phyloP scores from a whole-genome alignment of 257 asterid species.

The Solanum medicagineum region DNA sequence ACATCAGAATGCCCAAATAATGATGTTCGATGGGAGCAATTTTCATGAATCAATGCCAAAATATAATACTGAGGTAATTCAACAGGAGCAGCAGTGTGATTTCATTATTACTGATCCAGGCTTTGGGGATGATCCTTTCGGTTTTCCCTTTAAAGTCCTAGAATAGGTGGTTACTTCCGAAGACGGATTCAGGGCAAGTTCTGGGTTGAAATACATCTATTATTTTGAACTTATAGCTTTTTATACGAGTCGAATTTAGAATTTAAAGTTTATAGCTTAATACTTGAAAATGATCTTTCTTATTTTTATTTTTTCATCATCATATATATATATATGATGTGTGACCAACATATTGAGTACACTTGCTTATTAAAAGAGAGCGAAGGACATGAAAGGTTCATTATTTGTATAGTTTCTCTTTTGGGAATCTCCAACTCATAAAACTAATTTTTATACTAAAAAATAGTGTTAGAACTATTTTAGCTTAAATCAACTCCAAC shows the following conservation, averaged over 20 bases:
- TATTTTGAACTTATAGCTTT: background rate
- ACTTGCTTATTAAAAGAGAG: too few relatives aligned
- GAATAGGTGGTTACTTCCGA: background rate
- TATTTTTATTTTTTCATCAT: background rate
- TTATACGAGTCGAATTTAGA: background rate
- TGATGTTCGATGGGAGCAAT: background rate
- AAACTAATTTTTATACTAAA: too few relatives aligned
- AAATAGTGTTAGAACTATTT: too few relatives aligned
- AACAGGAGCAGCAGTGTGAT: background rate
- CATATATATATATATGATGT: background rate
- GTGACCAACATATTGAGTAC: background rate
- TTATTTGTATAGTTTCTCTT: too few relatives aligned
- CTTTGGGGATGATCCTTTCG: background rate
- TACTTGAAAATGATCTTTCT: background rate
- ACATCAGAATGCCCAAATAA: background rate
- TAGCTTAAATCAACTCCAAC: too few relatives aligned
- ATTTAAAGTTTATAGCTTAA: background rate
- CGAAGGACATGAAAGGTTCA: too few relatives aligned
- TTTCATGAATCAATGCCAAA: background rate
- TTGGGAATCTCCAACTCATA: too few relatives aligned
- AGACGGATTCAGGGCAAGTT: too few relatives aligned
- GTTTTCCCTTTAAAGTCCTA: rapidly evolving
- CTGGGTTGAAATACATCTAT: background rate
- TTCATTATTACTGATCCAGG: background rate
- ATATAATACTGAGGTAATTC: background rate